Conservation (phyloP, 164 flowering plant species). For the Tinospora cordifolia region DNA sequence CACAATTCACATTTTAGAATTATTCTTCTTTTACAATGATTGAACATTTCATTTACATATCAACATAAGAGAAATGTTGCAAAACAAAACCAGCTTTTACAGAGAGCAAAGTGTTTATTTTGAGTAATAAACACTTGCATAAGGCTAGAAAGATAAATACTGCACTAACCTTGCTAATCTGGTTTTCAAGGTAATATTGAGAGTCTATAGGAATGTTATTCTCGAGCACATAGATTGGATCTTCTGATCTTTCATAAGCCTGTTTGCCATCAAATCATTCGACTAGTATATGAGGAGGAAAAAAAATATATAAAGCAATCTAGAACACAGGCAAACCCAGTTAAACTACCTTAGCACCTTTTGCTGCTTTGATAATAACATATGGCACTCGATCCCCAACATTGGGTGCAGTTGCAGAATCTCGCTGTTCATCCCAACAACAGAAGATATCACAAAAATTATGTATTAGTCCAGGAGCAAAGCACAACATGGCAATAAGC, state of each 20-base stretch:
- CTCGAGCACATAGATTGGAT: conserved; percentile 93
- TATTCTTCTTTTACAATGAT: neutral
- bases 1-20: neutral
- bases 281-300: neutral
- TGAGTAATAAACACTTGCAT: neutral
- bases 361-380: conserved; percentile 91
- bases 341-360: conserved; percentile 88
- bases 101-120: neutral
- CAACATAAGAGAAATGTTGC: neutral
- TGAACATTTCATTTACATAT: neutral
- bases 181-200: conserved; percentile 89
- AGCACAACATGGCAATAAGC: neutral
- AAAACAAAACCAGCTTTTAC: neutral
- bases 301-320: neutral
- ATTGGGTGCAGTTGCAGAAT: conserved; percentile 98
- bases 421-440: conserved; percentile 52
- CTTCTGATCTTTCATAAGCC: conserved; percentile 98
- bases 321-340: conserved; percentile 3
- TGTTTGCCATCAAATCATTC: conserved; percentile 29
- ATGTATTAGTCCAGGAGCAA: neutral
- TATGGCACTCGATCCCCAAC: conserved; percentile 99
- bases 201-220: conserved; percentile 95
- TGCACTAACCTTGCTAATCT: conserved; percentile 73
- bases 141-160: neutral
- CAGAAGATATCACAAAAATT: neutral